phyloP scores from a whole-genome alignment of 1,139 yeast species.

The Scheffersomyces segobiensis region DNA sequence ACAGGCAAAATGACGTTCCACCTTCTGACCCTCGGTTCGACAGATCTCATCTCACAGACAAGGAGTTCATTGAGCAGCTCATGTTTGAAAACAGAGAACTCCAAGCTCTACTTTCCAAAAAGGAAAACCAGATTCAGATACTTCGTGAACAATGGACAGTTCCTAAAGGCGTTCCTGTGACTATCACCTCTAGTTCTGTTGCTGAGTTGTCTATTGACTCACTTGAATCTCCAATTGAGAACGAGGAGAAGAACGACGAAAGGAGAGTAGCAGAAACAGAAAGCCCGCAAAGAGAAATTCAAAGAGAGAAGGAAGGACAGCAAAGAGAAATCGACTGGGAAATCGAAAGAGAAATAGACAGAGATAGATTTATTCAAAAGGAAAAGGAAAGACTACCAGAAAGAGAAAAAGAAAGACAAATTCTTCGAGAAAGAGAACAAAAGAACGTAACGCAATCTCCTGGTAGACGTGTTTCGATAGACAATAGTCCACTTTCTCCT shows the following conservation, averaged over 20 bases:
- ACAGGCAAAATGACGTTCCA: slow-evolving; percentile 18
- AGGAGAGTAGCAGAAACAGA: neutral
- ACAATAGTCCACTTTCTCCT: neutral
- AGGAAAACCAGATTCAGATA: neutral
- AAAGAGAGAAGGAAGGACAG: neutral
- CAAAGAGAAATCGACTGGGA: neutral
- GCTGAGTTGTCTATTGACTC: neutral
- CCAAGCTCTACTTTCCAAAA: slow-evolving; percentile 10
- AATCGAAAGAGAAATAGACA: neutral
- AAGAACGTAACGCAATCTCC: neutral
- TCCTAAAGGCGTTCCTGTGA: neutral
- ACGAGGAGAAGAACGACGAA: neutral
- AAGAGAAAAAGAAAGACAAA: neutral
- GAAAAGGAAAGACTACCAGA: neutral
- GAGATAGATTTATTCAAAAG: neutral
- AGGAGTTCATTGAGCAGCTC: slow-evolving; percentile 37
- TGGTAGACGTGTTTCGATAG: neutral
- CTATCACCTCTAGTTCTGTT: neutral
- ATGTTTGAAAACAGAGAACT: slow-evolving; percentile 41
- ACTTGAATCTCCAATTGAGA: neutral
- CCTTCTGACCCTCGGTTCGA: slow-evolving; percentile 43
- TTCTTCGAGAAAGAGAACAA: neutral
- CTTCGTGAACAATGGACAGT: neutral
- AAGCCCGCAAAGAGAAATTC: neutral
- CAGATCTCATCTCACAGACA: slow-evolving; percentile 28